Conservation (phyloP, 768 basidiomycete species). For the Kwoniella sp. region DNA sequence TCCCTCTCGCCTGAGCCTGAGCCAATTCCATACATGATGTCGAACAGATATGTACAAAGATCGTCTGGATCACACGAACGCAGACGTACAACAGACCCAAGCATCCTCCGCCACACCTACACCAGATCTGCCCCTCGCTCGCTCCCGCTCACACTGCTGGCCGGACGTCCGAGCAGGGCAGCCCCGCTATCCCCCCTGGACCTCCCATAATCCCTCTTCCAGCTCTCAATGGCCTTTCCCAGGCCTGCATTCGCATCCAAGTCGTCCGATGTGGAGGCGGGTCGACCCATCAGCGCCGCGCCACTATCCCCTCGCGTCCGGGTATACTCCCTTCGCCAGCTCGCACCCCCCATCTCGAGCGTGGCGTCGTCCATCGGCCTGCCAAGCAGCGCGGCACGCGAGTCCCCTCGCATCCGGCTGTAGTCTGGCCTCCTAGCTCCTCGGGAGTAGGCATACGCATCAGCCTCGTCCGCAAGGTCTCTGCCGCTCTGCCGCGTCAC, state of each 20-base stretch:
- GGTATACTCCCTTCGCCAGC: conserved; percentile 14
- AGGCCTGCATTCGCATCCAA: not conserved
- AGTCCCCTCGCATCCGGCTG: conserved; percentile 35
- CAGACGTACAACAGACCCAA: too few relatives aligned
- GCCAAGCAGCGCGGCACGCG: conserved; percentile 36
- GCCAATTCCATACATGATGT: too few relatives aligned
- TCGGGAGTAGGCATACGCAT: conserved; percentile 25
- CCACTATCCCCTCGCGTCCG: conserved; percentile 32
- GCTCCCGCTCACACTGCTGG: too few relatives aligned
- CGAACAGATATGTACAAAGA: too few relatives aligned
- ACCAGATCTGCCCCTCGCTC: too few relatives aligned
- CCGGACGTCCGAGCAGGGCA: conserved; percentile 36
- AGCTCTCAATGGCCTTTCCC: conserved; percentile 2
- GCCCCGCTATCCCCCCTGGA: conserved; percentile 36
- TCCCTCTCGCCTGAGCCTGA: too few relatives aligned
- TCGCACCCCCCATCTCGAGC: conserved; percentile 11
- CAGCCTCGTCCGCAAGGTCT: conserved; percentile 39
- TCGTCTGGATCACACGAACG: too few relatives aligned
- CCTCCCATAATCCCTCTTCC: conserved; percentile 17
- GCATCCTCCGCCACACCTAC: too few relatives aligned
- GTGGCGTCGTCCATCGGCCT: conserved; percentile 21
- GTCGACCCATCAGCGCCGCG: conserved; percentile 34
- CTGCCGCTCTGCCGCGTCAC: conserved; percentile 20
- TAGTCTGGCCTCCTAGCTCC: conserved; percentile 35
- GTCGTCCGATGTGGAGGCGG: conserved; percentile 1